Evolutionary conservation across 1,139 yeast species (phyloP).

Genomic region (Geotrichum phurueaensis): DNA sequence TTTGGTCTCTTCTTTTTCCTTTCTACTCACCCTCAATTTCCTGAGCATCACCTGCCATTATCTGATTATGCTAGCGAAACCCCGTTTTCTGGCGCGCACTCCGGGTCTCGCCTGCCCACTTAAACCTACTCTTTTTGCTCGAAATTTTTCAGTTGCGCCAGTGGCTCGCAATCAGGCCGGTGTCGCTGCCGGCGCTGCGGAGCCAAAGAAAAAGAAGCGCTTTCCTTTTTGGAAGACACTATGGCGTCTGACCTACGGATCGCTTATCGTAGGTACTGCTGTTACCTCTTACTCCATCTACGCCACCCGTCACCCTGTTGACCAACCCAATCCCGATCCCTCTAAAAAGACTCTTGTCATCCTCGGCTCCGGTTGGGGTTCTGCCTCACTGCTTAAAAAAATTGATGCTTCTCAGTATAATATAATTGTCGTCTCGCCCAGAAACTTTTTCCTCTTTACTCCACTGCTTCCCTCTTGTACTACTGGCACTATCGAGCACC

Average conservation of each 20-base stretch:
- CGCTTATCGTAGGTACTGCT: slow-evolving; percentile 31
- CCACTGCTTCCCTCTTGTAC: slow-evolving; percentile 92
- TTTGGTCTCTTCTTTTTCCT: neutral
- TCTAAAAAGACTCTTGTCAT: slow-evolving; percentile 83
- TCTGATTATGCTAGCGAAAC: neutral
- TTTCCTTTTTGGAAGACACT: slow-evolving; percentile 27
- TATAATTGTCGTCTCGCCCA: slow-evolving; percentile 84
- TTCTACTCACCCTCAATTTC: neutral
- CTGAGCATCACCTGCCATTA: neutral
- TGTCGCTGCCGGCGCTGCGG: neutral
- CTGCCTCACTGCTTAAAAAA: slow-evolving; percentile 56
- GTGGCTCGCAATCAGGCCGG: neutral
- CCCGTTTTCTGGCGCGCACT: neutral
- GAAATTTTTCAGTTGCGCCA: slow-evolving; percentile 3
- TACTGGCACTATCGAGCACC: slow-evolving; percentile 84
- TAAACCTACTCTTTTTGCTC: neutral
- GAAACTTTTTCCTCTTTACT: slow-evolving; percentile 91
- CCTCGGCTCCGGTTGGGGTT: slow-evolving; percentile 88
- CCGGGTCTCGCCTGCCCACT: neutral
- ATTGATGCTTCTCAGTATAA: slow-evolving; percentile 82
- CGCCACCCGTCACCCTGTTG: slow-evolving; percentile 36
- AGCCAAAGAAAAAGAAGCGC: slow-evolving; percentile 4
- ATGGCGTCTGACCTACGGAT: slow-evolving; percentile 33
- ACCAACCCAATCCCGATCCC: slow-evolving; percentile 39
- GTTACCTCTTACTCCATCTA: slow-evolving; percentile 35